A percentile compares a stretch with the other conserved stretches of the same genome.
Conservation (phyloP, 345 rosid genomes). For the Citrus cavaleriei region DNA sequence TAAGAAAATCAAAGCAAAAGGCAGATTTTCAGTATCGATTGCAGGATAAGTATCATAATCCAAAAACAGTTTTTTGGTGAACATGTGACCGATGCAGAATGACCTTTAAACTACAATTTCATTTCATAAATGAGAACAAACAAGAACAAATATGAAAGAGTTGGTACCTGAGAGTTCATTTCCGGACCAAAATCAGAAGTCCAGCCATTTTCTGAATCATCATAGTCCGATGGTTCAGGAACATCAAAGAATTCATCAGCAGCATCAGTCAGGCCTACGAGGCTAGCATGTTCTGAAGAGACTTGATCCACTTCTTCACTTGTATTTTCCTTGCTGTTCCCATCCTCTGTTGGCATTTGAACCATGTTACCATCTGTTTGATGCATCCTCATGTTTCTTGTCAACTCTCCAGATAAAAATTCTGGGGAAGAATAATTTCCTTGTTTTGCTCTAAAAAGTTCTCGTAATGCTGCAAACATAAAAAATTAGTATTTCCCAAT, state of each 20-base stretch:
- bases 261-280: slow-evolving; percentile 70
- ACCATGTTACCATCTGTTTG: slow-evolving; percentile 25
- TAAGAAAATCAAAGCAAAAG: slow-evolving; percentile 7
- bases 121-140: neutral
- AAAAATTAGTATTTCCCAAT: neutral
- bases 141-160: neutral
- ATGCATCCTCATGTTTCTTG: slow-evolving; percentile 35
- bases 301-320: slow-evolving; percentile 55
- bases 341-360: slow-evolving; percentile 29
- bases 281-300: slow-evolving; percentile 74
- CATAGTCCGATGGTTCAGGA: slow-evolving; percentile 71
- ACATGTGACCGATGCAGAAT: neutral
- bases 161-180: slow-evolving; percentile 55
- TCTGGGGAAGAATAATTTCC: slow-evolving; percentile 55
- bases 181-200: slow-evolving; percentile 59
- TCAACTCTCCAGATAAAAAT: slow-evolving; percentile 68
- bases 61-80: neutral
- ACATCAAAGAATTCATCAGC: slow-evolving; percentile 93
- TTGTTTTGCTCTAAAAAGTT: slow-evolving; percentile 66
- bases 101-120: neutral
- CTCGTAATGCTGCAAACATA: slow-evolving; percentile 64
- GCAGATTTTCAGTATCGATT: neutral
- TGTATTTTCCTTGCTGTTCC: slow-evolving; percentile 32
- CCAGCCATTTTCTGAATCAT: slow-evolving; percentile 58
- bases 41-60: neutral